These are phyloP conservation scores for Irpex sp. DNA, from an alignment of 1,284 basidiomycete genomes.

Conservation along the genomic window DNA sequence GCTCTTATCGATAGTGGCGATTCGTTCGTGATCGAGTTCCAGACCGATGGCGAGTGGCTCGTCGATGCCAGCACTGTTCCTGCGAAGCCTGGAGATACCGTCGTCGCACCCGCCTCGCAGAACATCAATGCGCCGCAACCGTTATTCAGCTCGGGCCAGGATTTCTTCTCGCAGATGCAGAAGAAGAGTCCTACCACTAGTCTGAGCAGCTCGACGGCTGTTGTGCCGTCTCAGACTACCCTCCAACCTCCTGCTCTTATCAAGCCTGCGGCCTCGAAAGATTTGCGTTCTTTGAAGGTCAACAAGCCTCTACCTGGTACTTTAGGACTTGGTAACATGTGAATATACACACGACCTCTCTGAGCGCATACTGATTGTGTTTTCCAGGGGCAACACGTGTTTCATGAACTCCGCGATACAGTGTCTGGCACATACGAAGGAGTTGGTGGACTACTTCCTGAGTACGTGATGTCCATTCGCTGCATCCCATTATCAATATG, in stretches of 20 bases:
- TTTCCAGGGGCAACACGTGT: slow-evolving; percentile 81
- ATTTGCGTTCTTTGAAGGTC: slow-evolving; percentile 14
- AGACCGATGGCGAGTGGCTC: slow-evolving; percentile 47
- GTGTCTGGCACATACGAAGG: slow-evolving; percentile 89
- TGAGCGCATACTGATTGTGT: slow-evolving; percentile 27
- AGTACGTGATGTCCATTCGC: slow-evolving; percentile 43
- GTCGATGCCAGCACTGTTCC: slow-evolving; percentile 13
- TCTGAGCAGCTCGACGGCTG: background rate
- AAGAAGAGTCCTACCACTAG: slow-evolving; percentile 14
- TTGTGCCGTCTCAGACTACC: slow-evolving; percentile 12
- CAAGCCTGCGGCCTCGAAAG: slow-evolving; percentile 8
- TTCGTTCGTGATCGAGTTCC: slow-evolving; percentile 62
- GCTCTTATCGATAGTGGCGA: slow-evolving; percentile 53
- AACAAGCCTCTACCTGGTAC: slow-evolving; percentile 53
- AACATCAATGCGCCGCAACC: slow-evolving; percentile 30
- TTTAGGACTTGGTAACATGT: slow-evolving; percentile 85
- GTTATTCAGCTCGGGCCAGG: slow-evolving; percentile 47
- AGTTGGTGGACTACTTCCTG: slow-evolving; percentile 90
- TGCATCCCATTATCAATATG: background rate
- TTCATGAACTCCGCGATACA: slow-evolving; percentile 98
- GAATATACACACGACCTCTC: slow-evolving; percentile 20
- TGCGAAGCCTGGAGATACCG: background rate
- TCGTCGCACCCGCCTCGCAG: background rate
- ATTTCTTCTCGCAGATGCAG: slow-evolving; percentile 53
- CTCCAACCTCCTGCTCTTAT: slow-evolving; percentile 24